Evolutionary conservation across 169 alveolate species (phyloP), one percentile per base, ranked within the genome.

Genomic region (Eimeria tenella): DNA sequence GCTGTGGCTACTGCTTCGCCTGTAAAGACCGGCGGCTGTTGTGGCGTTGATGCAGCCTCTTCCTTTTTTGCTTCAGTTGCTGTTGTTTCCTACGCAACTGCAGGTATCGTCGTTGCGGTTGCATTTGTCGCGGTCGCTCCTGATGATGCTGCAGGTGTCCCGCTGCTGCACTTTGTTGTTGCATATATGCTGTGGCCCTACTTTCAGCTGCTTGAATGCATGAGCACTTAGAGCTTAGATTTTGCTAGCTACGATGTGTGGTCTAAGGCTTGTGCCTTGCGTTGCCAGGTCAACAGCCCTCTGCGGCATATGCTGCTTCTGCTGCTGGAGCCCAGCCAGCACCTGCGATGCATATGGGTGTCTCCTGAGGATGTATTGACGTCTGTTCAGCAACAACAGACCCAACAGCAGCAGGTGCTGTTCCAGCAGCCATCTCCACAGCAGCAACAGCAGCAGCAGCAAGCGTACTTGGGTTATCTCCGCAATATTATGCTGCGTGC

Each of bases 341-440:
- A 25, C 52, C 42, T 83, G 65, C 91, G 91, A 31, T 83, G 91
- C 91, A 83, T 62, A 58, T 83, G 91, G 91, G 91, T 83, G 25
- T 77, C 91, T 9, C 91, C 91, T 19, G 91, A 83, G 91, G 91
- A 83, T 70, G 91, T 83, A 77, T 25, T 83, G 63, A 83, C 91
- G 62, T 83, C 73, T 11, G 77, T 23, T 21, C 65, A 60, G 52
- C 91, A 83, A 77, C 89, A 81, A 70, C 89, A 81, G 25, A 42
- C 71, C 55, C 89, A 81, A 53, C 89, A 81, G 71, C 73, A 81
- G 56, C 89, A 7, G 89, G 65, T 42, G 65, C 86, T 75, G 1
- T 62, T 62, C 49, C 86, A 75, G 63, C 65, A 75, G 62, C n/a
- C 86, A 75, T 19, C 52, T 7, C 19, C 55, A 53, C 56, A n/a